phyloP scores from a whole-genome alignment of 805 yeast species.

The Alloascoidea hylecoeti region DNA sequence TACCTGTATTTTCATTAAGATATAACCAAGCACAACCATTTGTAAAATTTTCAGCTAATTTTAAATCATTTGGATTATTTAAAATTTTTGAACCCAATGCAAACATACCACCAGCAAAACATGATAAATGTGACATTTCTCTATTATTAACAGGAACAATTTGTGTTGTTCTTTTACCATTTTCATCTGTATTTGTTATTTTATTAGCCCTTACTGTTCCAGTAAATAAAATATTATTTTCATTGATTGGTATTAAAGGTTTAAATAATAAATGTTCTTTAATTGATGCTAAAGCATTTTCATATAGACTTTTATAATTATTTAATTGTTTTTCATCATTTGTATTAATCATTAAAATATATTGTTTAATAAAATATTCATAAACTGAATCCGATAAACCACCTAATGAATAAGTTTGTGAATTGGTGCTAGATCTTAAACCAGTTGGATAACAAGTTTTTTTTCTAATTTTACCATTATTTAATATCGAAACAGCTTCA shows the following conservation, averaged over 20 bases:
- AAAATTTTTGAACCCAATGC: conserved; percentile 31
- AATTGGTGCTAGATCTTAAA: not conserved
- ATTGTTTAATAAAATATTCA: conserved; percentile 34
- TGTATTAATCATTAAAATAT: conserved; percentile 20
- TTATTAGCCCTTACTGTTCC: conserved; percentile 10
- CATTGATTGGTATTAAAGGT: conserved; percentile 26
- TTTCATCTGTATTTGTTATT: conserved; percentile 4
- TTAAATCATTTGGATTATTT: conserved; percentile 15
- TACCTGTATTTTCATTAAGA: conserved; percentile 19
- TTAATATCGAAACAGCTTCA: not conserved
- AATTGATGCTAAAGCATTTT: conserved; percentile 21
- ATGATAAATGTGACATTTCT: conserved; percentile 10
- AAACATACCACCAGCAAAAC: conserved; percentile 30
- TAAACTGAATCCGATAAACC: conserved; percentile 26
- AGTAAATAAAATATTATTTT: conserved; percentile 19
- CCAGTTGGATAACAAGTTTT: not conserved
- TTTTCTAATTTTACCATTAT: not conserved
- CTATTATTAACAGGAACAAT: conserved; percentile 6
- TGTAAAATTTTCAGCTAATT: conserved; percentile 27
- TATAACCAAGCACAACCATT: conserved; percentile 34
- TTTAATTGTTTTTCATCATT: conserved; percentile 21
- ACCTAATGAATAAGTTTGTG: not conserved
- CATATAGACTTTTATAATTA: conserved; percentile 20
- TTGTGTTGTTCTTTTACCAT: conserved; percentile 9
- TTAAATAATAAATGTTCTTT: conserved; percentile 25